A percentile compares a stretch with the other conserved stretches of the same genome.
These are phyloP conservation scores for Gautieria morchelliformis DNA, from an alignment of 768 basidiomycete genomes.

Conservation along the genomic window DNA sequence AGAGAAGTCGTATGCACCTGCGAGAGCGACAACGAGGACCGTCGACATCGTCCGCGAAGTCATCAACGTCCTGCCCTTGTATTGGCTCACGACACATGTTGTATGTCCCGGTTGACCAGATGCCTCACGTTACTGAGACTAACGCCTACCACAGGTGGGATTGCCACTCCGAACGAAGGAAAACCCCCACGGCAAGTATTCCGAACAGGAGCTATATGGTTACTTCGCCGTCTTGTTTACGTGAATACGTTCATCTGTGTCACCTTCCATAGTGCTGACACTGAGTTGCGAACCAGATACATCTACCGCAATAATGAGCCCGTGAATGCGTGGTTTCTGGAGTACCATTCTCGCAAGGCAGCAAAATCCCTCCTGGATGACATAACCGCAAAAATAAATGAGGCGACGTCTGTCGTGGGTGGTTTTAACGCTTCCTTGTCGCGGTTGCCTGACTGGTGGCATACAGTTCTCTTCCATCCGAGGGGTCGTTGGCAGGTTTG, in stretches of 20 bases:
- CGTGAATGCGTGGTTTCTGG: constrained; percentile 46
- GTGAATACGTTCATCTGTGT: constrained; percentile 27
- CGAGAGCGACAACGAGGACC: constrained; percentile 40
- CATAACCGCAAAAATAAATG: constrained; percentile 45
- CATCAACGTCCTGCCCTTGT: constrained; percentile 50
- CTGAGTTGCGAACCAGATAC: constrained; percentile 35
- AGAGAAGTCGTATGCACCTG: constrained; percentile 42
- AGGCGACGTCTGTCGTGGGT: constrained; percentile 31
- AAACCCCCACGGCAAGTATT: constrained; percentile 47
- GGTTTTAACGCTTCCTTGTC: neutral
- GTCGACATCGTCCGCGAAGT: constrained; percentile 67
- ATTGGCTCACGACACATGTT: constrained; percentile 62
- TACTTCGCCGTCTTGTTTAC: constrained; percentile 65
- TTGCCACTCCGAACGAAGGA: constrained; percentile 55
- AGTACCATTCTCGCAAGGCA: constrained; percentile 40
- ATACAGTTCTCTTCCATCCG: constrained; percentile 1
- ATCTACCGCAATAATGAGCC: constrained; percentile 67
- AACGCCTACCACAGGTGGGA: constrained; percentile 40
- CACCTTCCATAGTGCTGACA: neutral
- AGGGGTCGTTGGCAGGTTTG: neutral
- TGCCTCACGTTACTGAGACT: neutral
- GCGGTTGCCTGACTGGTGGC: neutral
- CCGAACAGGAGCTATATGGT: constrained; percentile 48
- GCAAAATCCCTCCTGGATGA: constrained; percentile 42
- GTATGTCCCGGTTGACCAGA: constrained; percentile 30